A percentile compares a stretch with the other conserved stretches of the same genome.
These are phyloP conservation scores for Fallopia convolvulus DNA, from an alignment of 148 eudicot species.

Conservation along the genomic window DNA sequence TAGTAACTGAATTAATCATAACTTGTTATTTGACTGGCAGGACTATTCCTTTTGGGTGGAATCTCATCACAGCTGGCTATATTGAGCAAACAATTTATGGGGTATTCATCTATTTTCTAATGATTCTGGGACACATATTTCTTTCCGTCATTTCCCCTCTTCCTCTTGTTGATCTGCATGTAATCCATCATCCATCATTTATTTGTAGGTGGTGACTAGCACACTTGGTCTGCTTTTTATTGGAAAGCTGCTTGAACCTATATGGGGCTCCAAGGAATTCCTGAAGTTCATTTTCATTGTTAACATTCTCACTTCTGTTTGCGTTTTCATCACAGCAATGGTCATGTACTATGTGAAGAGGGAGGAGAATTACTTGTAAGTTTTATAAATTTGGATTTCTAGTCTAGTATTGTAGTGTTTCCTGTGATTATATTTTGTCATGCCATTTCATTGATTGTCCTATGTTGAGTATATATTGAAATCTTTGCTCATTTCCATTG, in stretches of 20 bases:
- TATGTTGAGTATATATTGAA: not conserved
- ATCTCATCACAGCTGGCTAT: constrained; percentile 91
- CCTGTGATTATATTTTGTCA: not conserved
- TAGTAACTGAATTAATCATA: not conserved
- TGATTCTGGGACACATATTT: not conserved
- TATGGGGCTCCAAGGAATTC: constrained; percentile 96
- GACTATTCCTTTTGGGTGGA: constrained; percentile 99
- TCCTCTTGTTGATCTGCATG: not conserved
- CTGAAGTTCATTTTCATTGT: constrained; percentile 87
- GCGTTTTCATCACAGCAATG: constrained; percentile 82
- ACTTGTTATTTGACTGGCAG: constrained; percentile 32
- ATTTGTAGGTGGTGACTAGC: constrained; percentile 57
- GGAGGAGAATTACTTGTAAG: constrained; percentile 91
- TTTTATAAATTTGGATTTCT: constrained; percentile 12
- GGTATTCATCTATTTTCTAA: constrained; percentile 32
- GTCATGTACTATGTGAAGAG: constrained; percentile 76
- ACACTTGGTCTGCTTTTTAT: constrained; percentile 70
- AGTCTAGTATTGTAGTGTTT: not conserved
- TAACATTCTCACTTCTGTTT: constrained; percentile 75
- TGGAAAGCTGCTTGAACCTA: constrained; percentile 94
- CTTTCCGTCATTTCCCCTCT: not conserved
- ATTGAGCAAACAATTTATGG: constrained; percentile 76
- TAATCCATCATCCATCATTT: not conserved
- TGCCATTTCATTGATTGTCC: not conserved
- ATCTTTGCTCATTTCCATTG: not conserved